Base-by-base conservation (phyloP, 2,329 filamentous ascomycete genomes). In the Venturia asperata region DNA sequence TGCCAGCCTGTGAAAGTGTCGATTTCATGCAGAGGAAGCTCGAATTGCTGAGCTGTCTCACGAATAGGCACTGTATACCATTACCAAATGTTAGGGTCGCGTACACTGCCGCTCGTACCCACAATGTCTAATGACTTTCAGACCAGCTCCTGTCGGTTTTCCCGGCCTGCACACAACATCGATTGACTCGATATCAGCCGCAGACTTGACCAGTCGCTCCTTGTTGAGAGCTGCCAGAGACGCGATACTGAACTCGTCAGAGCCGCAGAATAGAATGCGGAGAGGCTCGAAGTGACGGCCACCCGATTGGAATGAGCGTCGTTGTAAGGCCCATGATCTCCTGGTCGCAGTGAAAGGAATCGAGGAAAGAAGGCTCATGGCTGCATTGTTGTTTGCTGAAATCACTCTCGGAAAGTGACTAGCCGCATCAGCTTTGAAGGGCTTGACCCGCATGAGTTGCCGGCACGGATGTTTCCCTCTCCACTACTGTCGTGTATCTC, bases 191-290 rank as follows among this genome's bases (percentile, higher is more conserved):
- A 81, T 64, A 41, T 76, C 72, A 11, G 64, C 42, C 6, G 71
- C 70, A 4, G 70, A 66, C 6, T 68, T 58, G 10, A 71, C 72
- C 34, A 74, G 67, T 63, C 86, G 82, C 72, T 91, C 88, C 5
- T 77, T 72, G 70, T 88, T 75, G 42, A 99, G 78, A 6, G 89
- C 89, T 66, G 79, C 78, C 62, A 99, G 80, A 1, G 91, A 91
- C 63, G 83, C 83, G 71, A 88, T 88, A 78, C 93, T 97, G 76
- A 97, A 96, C 2, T 87, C 82, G 75, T 99, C 94, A 3, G 93
- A 94, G 68, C 94, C 94, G 77, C 92, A 97, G 77, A 97, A 99
- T 4, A 99, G 83, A 64, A 99, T 91, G 42, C 87, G 83, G 41
- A 99, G 80, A 3, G 91, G 89, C 19, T 81, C 72, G 41, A 30